These are phyloP conservation scores for Diaporthe ampelina DNA, from an alignment of 2,329 filamentous ascomycete genomes.

Conservation along the genomic window DNA sequence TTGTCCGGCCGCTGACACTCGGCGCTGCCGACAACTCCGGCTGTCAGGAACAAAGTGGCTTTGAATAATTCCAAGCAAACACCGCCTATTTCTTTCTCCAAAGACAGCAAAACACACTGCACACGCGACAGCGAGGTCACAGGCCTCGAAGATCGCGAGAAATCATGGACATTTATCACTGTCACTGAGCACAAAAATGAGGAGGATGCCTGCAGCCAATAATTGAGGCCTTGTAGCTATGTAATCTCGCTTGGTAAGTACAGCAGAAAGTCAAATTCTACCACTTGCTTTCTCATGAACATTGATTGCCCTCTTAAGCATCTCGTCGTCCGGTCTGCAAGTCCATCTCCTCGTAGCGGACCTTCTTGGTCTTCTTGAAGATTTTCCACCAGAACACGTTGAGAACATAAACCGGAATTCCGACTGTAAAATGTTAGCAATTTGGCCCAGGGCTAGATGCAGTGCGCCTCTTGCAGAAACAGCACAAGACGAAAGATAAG, in stretches of 20 bases:
- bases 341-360: constrained; percentile 68
- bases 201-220: not conserved
- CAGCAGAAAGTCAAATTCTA: not conserved
- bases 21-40: not conserved
- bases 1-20: not conserved
- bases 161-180: too few species aligned
- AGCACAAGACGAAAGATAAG: not conserved
- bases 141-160: too few species aligned
- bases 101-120: too few species aligned
- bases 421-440: constrained; percentile 43
- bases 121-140: too few species aligned
- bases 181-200: not conserved
- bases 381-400: constrained; percentile 76
- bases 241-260: not conserved
- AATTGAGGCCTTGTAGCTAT: not conserved
- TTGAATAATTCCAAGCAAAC: not conserved
- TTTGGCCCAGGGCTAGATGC: too few species aligned
- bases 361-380: constrained; percentile 68
- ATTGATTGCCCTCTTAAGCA: not conserved
- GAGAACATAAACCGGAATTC: constrained; percentile 61
- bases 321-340: constrained; percentile 63
- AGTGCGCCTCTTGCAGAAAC: not conserved
- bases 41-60: not conserved
- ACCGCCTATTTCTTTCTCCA: not conserved
- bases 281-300: not conserved